A percentile compares a stretch with the other conserved stretches of the same genome.
phyloP scores from a whole-genome alignment of 768 basidiomycete genomes.

The Naematelia encephala region DNA sequence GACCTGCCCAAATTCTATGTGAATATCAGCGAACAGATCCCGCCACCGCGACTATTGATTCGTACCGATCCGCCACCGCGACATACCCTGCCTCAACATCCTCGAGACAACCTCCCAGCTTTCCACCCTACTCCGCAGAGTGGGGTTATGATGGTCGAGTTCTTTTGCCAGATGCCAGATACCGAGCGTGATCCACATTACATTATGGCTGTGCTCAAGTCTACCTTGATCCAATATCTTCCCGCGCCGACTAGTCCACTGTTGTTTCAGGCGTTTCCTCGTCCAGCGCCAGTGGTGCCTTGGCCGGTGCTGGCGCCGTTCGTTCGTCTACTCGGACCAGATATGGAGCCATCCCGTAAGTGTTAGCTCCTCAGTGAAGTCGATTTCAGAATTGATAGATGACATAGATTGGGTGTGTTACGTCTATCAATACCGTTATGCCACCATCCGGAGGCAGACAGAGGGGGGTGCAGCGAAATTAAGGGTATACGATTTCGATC shows the following conservation, averaged over 20 bases:
- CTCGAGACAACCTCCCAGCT: slow-evolving; percentile 17
- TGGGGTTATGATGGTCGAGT: slow-evolving; percentile 39
- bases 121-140: slow-evolving; percentile 40
- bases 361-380: background rate
- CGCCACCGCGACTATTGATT: slow-evolving; percentile 40
- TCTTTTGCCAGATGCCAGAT: slow-evolving; percentile 37
- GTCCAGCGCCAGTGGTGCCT: slow-evolving; percentile 38
- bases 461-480: slow-evolving; percentile 4
- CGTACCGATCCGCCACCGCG: slow-evolving; percentile 49
- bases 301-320: slow-evolving; percentile 39
- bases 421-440: slow-evolving; percentile 47
- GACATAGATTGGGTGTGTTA: slow-evolving; percentile 47
- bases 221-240: slow-evolving; percentile 33
- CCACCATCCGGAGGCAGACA: slow-evolving; percentile 11
- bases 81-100: slow-evolving; percentile 38
- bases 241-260: slow-evolving; percentile 32
- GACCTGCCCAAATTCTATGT: slow-evolving; percentile 36
- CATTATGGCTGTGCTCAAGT: slow-evolving; percentile 30
- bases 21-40: slow-evolving; percentile 24
- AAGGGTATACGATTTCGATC: slow-evolving; percentile 46
- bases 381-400: slow-evolving; percentile 1
- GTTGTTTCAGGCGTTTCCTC: slow-evolving; percentile 23
- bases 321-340: slow-evolving; percentile 39
- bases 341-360: slow-evolving; percentile 33
- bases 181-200: slow-evolving; percentile 22